Evolutionary conservation across 106 monocot species (phyloP).

Genomic region (Ottelia alismoides): DNA sequence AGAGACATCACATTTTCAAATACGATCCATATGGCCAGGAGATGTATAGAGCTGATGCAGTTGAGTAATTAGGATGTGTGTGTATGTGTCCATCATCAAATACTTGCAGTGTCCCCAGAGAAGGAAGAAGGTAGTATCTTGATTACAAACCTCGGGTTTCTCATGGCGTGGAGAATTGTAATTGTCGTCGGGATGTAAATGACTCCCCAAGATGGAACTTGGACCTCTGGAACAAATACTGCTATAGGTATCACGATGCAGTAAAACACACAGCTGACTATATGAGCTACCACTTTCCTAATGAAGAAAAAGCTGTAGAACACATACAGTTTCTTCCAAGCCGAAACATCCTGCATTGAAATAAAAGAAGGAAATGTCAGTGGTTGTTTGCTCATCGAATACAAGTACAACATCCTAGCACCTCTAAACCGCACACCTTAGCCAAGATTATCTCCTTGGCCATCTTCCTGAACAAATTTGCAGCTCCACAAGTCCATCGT

Average conservation of each 20-base stretch:
- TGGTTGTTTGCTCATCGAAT: background rate
- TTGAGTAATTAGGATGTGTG: no score
- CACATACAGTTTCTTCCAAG: slow-evolving; percentile 67
- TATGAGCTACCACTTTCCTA: slow-evolving; percentile 59
- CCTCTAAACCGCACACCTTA: no score
- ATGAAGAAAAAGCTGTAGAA: slow-evolving; percentile 83
- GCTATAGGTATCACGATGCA: slow-evolving; percentile 56
- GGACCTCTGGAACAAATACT: slow-evolving; percentile 63
- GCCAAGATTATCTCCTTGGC: slow-evolving; percentile 40
- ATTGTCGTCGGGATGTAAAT: slow-evolving; percentile 70
- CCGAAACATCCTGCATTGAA: slow-evolving; percentile 49
- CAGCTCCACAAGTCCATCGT: slow-evolving; percentile 85
- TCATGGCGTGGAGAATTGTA: slow-evolving; percentile 47
- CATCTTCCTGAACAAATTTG: slow-evolving; percentile 78
- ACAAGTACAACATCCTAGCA: no score
- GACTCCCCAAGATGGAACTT: slow-evolving; percentile 69
- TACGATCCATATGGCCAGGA: no score
- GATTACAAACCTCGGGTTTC: slow-evolving; percentile 40
- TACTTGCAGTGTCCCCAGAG: no score
- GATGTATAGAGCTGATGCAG: no score
- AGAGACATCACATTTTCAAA: no score
- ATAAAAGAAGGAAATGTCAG: background rate
- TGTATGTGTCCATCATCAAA: no score
- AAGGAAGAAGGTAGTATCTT: background rate
- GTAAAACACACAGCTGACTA: slow-evolving; percentile 69